Base-by-base conservation (phyloP, 2,329 filamentous ascomycete genomes). In the Cytospora leucostoma region DNA sequence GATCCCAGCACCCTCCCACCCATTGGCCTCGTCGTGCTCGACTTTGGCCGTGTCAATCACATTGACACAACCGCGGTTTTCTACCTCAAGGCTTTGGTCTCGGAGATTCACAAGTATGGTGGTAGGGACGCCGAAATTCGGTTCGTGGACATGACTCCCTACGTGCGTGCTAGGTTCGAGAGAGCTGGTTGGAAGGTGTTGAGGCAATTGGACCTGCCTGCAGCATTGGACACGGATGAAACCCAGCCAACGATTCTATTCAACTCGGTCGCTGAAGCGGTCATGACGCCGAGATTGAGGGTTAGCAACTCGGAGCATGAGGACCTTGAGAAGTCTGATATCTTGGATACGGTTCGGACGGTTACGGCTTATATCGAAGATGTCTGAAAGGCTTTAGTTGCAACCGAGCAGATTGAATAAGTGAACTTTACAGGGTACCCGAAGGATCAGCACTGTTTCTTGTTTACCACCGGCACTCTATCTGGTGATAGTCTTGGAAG, bases 1-100 rank as follows among this genome's bases (percentile, higher is more conserved):
- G 71, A 72, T 73, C 63, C 72, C 72, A 61, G 71, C 67, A 64
- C 66, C 0, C 66, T 74, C 1, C 74, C 77, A 0, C 77, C 76
- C 0, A 78, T 86, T 19, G 73, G 75, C 0, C 71, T 82, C 2
- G 76, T 86, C 0, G 75, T 86, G 0, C 73, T 86, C 0, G 84
- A 86, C 66, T 80, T 86, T 59, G 72, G 72, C 1, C 77, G 78
- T 60, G 80, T 83, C 19, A 80, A 80, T 17, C 81, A 84, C 64
- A 76, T 84, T 10, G 84, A 86, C 62, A 78, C 79, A 0, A 86
- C 83, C 0, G 83, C 80, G 0, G 75, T 84, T 4, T 74, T 76
- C 0, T 79, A 82, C 10, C 70, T 86, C 7, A 75, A 75, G 47
- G 81, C 81, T 40, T 71, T 86, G 21, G 74, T 80, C 19, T 73